Percentiles rank a stretch among this genome's conserved stretches.
Conservation (phyloP, 1,139 yeast species). For the Saccharomyces hybrid region DNA sequence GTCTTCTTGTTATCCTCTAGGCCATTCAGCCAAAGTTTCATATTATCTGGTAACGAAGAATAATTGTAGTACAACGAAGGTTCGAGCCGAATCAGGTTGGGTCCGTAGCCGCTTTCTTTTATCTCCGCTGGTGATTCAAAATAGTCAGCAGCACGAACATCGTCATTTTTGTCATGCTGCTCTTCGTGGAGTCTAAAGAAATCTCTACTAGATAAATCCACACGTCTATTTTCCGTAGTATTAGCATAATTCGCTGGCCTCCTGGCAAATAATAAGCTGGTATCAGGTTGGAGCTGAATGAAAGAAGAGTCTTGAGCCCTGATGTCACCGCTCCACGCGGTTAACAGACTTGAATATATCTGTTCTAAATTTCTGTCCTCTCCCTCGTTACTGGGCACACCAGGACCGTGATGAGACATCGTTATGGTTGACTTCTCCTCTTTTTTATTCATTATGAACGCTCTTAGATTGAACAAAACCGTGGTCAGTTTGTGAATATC, state of each 20-base stretch:
- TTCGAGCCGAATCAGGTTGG: slow-evolving; percentile 3
- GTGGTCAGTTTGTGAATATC: slow-evolving; percentile 9
- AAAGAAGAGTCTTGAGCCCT: not conserved
- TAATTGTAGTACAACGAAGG: slow-evolving; percentile 13
- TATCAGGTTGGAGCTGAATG: not conserved
- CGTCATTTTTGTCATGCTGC: not conserved
- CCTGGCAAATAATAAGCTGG: not conserved
- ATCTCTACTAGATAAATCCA: not conserved
- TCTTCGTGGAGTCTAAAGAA: not conserved
- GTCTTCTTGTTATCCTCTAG: slow-evolving; percentile 3
- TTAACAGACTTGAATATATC: not conserved
- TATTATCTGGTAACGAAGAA: slow-evolving; percentile 13
- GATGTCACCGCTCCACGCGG: not conserved
- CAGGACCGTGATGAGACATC: not conserved
- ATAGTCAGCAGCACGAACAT: not conserved
- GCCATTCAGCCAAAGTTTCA: slow-evolving; percentile 18
- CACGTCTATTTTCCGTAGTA: not conserved
- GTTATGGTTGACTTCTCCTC: not conserved
- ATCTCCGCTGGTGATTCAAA: not conserved
- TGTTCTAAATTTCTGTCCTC: not conserved
- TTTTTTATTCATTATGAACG: slow-evolving; percentile 2
- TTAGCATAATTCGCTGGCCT: not conserved
- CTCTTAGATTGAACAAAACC: slow-evolving; percentile 12
- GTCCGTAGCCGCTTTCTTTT: not conserved
- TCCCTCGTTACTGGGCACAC: not conserved